Evolutionary conservation across 129 eudicot species (phyloP).

Genomic region (Centella asiatica): DNA sequence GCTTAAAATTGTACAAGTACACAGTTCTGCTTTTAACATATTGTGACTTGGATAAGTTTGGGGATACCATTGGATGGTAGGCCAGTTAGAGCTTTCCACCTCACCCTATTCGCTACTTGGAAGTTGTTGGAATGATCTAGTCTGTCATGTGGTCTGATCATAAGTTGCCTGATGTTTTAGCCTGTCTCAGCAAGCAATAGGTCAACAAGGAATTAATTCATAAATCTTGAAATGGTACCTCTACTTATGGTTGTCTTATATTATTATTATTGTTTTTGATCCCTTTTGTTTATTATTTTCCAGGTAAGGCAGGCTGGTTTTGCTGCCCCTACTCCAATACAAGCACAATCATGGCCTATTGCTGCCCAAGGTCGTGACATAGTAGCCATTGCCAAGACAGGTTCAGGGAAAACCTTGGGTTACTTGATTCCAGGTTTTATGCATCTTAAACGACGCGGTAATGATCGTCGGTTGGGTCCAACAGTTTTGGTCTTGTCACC

Average conservation of each 20-base stretch:
- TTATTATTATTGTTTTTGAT: too few species aligned
- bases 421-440: constrained; percentile 81
- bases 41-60: constrained; percentile 45
- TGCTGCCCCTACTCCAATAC: constrained; percentile 89
- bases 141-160: constrained; percentile 69
- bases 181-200: constrained; percentile 56
- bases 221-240: constrained; percentile 21
- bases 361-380: constrained; percentile 82
- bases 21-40: constrained; percentile 56
- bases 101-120: constrained; percentile 57
- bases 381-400: constrained; percentile 95
- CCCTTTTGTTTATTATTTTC: constrained; percentile 19
- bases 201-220: constrained; percentile 22
- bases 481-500: constrained; percentile 90
- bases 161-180: constrained; percentile 60
- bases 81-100: constrained; percentile 68
- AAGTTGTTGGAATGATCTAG: constrained; percentile 57
- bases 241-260: constrained; percentile 17
- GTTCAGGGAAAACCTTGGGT: constrained; percentile 95
- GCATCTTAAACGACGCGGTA: constrained; percentile 53
- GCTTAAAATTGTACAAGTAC: constrained; percentile 97
- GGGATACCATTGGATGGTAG: constrained; percentile 43
- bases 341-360: constrained; percentile 98
- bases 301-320: constrained; percentile 75
- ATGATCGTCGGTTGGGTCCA: constrained; percentile 68